Base-by-base conservation (phyloP, 2,329 filamentous ascomycete genomes). In the Curvularia sp. region DNA sequence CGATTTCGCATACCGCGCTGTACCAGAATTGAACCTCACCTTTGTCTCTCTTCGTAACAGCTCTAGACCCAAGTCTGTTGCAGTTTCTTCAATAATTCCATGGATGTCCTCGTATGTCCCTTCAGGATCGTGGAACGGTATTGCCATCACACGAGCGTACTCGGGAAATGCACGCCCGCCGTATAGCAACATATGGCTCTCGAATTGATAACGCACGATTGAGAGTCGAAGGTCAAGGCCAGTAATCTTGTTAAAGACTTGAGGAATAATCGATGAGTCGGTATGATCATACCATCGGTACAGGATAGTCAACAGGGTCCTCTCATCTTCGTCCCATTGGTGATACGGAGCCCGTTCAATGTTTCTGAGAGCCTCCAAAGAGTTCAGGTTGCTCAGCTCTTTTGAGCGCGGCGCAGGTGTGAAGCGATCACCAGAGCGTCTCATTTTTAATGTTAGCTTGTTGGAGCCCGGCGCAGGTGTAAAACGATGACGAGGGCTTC, bases 91-190 rank as follows among this genome's bases (percentile, higher is more conserved):
- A 2, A 69, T 59, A 3, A 46, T 25, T 0, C 10, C 3, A 2
- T 58, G 54, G 0, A 64, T 53, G 0, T 57, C 21, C 0, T 30
- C 6, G n/a, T 66, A 70, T 0, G 2, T 15, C 2, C 48, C 49
- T 1, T 59, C 3, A 0, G 64, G 59, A 36, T 68, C 60, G 0
- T 58, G 4, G 6, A 70, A 69, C 0, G 61, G 60, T 1, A 57
- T 23, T 0, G 32, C 30, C 30, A 49, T 28, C 0, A 60, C 63
- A 0, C 36, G 43, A 34, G 18, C 30, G 32, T 43, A 67, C 23
- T 42, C 42, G 0, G 13, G 53, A 25, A 54, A 64, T 0, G 56
- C 64, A 5, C 51, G 19, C 0, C 42, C 48, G 0, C 66, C 67
- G 18, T 53, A 59, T 0, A 57, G 25, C 0, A 53, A 9, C 0